Conservation (phyloP, 352 stramenopile genomes). For the Stramenopiles sp. region DNA sequence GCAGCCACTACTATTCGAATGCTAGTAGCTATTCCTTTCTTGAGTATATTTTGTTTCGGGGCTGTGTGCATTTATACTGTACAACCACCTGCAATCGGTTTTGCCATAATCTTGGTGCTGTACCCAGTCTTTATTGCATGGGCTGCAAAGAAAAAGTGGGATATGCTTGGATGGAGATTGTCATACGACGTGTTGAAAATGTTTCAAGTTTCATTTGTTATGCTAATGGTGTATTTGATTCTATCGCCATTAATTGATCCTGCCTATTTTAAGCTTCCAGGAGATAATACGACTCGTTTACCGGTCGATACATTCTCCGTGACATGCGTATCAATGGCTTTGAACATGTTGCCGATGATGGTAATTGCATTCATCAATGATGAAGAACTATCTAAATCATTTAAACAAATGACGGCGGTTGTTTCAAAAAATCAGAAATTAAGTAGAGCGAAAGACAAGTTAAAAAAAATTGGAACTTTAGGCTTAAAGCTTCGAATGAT, state of each 20-base stretch:
- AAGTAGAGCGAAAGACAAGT: slow-evolving; percentile 43
- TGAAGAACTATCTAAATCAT: slow-evolving; percentile 48
- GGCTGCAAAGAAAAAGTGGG: slow-evolving; percentile 37
- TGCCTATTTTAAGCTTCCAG: slow-evolving; percentile 39
- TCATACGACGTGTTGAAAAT: slow-evolving; percentile 32
- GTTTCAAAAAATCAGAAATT: slow-evolving; percentile 48
- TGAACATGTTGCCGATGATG: slow-evolving; percentile 68
- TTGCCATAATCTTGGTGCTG: slow-evolving; percentile 46
- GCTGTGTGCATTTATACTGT: slow-evolving; percentile 42
- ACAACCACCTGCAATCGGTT: slow-evolving; percentile 43
- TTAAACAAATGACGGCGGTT: slow-evolving; percentile 45
- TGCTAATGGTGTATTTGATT: slow-evolving; percentile 49
- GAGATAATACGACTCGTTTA: slow-evolving; percentile 35
- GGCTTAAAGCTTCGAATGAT: slow-evolving; percentile 34
- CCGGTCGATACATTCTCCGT: slow-evolving; percentile 49
- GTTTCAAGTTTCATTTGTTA: slow-evolving; percentile 32
- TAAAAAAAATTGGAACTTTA: slow-evolving; percentile 49
- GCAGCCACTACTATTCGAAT: slow-evolving; percentile 34
- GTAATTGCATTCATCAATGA: slow-evolving; percentile 69
- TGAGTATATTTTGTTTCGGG: slow-evolving; percentile 43
- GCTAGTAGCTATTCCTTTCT: slow-evolving; percentile 30
- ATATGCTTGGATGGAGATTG: slow-evolving; percentile 51
- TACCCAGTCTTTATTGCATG: slow-evolving; percentile 24
- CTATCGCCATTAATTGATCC: slow-evolving; percentile 47
- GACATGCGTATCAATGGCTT: slow-evolving; percentile 45